A percentile compares a stretch with the other conserved stretches of the same genome.
Conservation (phyloP, 1,139 yeast species). For the Debaryomyces sp. region DNA sequence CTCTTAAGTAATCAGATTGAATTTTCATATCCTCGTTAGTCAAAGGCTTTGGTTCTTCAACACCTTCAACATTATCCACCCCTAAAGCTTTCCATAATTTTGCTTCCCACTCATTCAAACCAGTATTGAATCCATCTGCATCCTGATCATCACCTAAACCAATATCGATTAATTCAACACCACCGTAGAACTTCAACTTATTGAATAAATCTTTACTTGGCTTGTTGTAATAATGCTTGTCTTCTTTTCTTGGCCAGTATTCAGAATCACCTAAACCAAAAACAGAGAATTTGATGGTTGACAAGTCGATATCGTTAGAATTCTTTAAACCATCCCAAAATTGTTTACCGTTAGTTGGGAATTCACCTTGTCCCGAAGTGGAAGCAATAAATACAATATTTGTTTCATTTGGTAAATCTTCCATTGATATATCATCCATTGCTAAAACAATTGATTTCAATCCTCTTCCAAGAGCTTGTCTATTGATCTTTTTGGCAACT, state of each 20-base stretch:
- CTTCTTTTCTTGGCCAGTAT: slow-evolving; percentile 98
- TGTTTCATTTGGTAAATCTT: slow-evolving; percentile 79
- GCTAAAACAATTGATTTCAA: slow-evolving; percentile 75
- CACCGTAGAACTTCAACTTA: slow-evolving; percentile 71
- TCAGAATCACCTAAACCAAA: slow-evolving; percentile 94
- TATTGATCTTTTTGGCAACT: slow-evolving; percentile 76
- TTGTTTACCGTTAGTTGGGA: slow-evolving; percentile 91
- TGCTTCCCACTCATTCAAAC: slow-evolving; percentile 85
- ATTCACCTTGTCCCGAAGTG: slow-evolving; percentile 97
- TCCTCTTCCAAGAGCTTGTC: slow-evolving; percentile 87
- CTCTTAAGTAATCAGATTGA: slow-evolving; percentile 84
- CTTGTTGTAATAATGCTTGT: slow-evolving; percentile 88
- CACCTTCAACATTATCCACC: slow-evolving; percentile 79
- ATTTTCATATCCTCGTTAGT: slow-evolving; percentile 96
- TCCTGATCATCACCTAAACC: slow-evolving; percentile 98
- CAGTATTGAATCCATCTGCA: slow-evolving; percentile 93
- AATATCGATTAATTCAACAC: slow-evolving; percentile 66
- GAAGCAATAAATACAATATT: slow-evolving; percentile 82
- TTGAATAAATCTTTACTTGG: slow-evolving; percentile 78
- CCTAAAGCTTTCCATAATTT: slow-evolving; percentile 87
- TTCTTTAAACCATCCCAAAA: slow-evolving; percentile 86
- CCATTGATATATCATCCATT: slow-evolving; percentile 84
- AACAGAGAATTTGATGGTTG: slow-evolving; percentile 68
- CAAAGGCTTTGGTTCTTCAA: slow-evolving; percentile 93
- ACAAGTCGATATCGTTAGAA: slow-evolving; percentile 72